Evolutionary conservation across 1,139 yeast species (phyloP), one percentile per base, ranked within the genome.

Genomic region (Meyerozyma carpophila): DNA sequence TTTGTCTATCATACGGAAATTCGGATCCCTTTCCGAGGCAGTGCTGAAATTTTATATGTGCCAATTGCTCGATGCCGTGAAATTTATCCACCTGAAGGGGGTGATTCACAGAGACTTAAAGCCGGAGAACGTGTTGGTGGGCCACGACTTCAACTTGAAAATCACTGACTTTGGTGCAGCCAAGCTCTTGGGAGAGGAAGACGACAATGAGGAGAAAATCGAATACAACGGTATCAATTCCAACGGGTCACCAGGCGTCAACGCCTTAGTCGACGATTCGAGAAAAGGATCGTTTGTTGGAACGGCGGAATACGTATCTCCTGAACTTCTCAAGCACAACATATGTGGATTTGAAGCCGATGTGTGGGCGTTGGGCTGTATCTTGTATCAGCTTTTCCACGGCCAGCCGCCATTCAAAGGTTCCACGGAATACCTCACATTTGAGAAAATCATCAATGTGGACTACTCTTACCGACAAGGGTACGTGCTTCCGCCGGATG

Each of bases 111-210:
- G 99, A 50, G 99, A 93, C 63, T 73, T 93, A 52, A 93, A 93
- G 65, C 99, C 99, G 0, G 99, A 93, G 57, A 93, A 93, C 58
- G 83, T 85, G 34, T 68, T 93, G 50, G 79, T 94, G 43, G 95
- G 91, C 54, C 75, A 76, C 48, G 82, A 86, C 46, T 82, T 86
- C 81, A 82, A 87, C 51, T 73, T 93, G 47, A 90, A 90, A 62
- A 79, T 94, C 44, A 93, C 98, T n/a, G 99, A 94, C 65, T 94
- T 94, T 64, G 99, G 99, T 24, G 94, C 98, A 1, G 98, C 98
- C 2, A 91, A 90, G 61, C 66, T 94, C 29, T 65, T 93, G 42
- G 71, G 66, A n/a, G 55, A 52, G 7, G 82, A 73, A 10, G 58
- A 54, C 26, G 47, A 50, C 8, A 47, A 52, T 31, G 72, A 62